Evolutionary conservation across 495 filamentous ascomycete genomes (phyloP).

Genomic region (Podospora fimiseda): DNA sequence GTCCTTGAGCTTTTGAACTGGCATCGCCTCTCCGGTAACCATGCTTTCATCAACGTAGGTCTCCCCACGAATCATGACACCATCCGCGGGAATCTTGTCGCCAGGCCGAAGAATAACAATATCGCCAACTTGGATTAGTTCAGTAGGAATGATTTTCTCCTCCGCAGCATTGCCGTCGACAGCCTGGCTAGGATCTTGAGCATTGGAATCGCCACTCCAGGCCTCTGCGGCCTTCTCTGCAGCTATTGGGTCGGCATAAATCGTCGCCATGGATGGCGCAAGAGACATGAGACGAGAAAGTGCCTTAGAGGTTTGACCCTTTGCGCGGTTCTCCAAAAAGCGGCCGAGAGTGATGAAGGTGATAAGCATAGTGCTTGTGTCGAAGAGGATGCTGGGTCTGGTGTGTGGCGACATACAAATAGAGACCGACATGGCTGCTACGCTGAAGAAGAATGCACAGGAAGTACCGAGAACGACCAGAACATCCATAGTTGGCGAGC

Average conservation of each 20-base stretch:
- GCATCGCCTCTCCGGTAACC: constrained; percentile 96
- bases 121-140: constrained; percentile 91
- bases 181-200: constrained; percentile 40
- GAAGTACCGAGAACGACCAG: constrained; percentile 91
- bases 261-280: constrained; percentile 92
- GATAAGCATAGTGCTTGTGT: constrained; percentile 98
- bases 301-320: constrained; percentile 93
- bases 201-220: constrained; percentile 49
- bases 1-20: constrained; percentile 79
- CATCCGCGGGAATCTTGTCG: constrained; percentile 95
- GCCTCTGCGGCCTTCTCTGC: constrained; percentile 81
- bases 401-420: constrained; percentile 62
- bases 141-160: constrained; percentile 81
- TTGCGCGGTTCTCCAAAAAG: constrained; percentile 90
- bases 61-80: constrained; percentile 77
- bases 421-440: constrained; percentile 80
- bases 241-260: constrained; percentile 94
- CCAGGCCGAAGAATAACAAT: constrained; percentile 89
- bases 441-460: constrained; percentile 96
- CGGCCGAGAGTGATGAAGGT: constrained; percentile 90
- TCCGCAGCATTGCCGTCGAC: constrained; percentile 56
- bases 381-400: constrained; percentile 81
- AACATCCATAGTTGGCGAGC: constrained; percentile 95
- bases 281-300: constrained; percentile 93
- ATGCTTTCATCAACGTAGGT: constrained; percentile 96